Percentiles rank a stretch among this genome's conserved stretches.
Evolutionary conservation across 202 grass and related monocot genomes (phyloP).

Genomic region (Setaria viridis): DNA sequence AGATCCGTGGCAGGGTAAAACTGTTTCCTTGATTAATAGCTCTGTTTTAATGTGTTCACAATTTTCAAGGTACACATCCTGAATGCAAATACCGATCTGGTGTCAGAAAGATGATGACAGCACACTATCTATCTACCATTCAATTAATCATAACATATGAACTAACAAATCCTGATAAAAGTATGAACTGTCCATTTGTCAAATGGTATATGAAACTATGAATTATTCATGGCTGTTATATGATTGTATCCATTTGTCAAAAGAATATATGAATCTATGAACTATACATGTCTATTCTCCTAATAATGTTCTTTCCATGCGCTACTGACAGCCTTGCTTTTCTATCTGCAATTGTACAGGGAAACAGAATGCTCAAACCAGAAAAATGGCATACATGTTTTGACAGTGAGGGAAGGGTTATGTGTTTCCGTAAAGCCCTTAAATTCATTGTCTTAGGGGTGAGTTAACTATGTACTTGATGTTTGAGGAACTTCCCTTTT

Average conservation of each 20-base stretch:
- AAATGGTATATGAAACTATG: constrained; percentile 23
- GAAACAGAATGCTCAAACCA: constrained; percentile 85
- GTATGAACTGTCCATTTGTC: not conserved
- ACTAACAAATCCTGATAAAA: constrained; percentile 24
- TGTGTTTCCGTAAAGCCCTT: constrained; percentile 85
- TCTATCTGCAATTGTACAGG: constrained; percentile 55
- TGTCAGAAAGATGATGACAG: constrained; percentile 3
- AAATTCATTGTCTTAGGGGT: constrained; percentile 96
- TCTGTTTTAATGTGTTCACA: constrained; percentile 2
- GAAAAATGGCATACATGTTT: constrained; percentile 93
- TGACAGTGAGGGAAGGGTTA: constrained; percentile 74
- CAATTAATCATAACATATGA: not conserved
- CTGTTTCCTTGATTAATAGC: not conserved
- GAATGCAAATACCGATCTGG: not conserved
- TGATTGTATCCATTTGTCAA: constrained; percentile 13
- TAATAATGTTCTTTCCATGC: constrained; percentile 3
- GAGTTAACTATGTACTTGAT: constrained; percentile 42
- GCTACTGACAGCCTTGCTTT: not conserved
- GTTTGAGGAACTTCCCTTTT: not conserved
- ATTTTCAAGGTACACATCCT: not conserved
- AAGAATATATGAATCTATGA: constrained; percentile 29
- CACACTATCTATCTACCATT: constrained; percentile 2
- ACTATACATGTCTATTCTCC: constrained; percentile 7
- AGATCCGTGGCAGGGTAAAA: constrained; percentile 2
- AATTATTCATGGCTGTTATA: not conserved